Base-by-base conservation (phyloP, 2,329 filamentous ascomycete genomes). In the Stemphylium beticola region DNA sequence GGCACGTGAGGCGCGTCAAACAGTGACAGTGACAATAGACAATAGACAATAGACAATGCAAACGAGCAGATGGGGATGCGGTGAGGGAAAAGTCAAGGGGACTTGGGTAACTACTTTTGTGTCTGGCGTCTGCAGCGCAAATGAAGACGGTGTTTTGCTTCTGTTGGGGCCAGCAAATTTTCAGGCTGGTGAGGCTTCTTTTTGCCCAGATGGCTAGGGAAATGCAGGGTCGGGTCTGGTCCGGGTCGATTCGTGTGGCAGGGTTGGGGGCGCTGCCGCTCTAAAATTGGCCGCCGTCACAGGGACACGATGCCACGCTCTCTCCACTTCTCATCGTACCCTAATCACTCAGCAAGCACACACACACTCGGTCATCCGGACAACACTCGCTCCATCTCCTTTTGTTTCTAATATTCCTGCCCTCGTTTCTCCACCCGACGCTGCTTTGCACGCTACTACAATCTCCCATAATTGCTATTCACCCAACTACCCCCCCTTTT, bases 81-180 rank as follows among this genome's bases (percentile, higher is more conserved):
- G n/a, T n/a, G n/a, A n/a, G n/a, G n/a, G n/a, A n/a, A n/a, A n/a
- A n/a, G n/a, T n/a, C n/a, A n/a, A n/a, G n/a, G n/a, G n/a, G n/a
- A n/a, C n/a, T n/a, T n/a, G n/a, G n/a, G n/a, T n/a, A n/a, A n/a
- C n/a, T n/a, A n/a, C n/a, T n/a, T n/a, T n/a, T n/a, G n/a, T 29
- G 26, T 10, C 26, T 11, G 26, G 26, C 26, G 26, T 8, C 26
- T 29, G 9, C 10, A 29, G 26, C 26, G 26, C 26, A 29, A 29
- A 29, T 29, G 12, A 14, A 44, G 24, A 37, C 15, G 2, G 26
- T 15, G 31, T 18, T 20, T 24, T 36, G 45, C 38, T 56, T 56
- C 52, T 56, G 60, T 60, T 61, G 58, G 53, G 55, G 29, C 40
- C 46, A 43, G 40, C 44, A 49, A 49, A 20, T 52, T 57, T 60